These are phyloP conservation scores for Puccinia horiana DNA, from an alignment of 1,284 basidiomycete genomes.

Conservation along the genomic window DNA sequence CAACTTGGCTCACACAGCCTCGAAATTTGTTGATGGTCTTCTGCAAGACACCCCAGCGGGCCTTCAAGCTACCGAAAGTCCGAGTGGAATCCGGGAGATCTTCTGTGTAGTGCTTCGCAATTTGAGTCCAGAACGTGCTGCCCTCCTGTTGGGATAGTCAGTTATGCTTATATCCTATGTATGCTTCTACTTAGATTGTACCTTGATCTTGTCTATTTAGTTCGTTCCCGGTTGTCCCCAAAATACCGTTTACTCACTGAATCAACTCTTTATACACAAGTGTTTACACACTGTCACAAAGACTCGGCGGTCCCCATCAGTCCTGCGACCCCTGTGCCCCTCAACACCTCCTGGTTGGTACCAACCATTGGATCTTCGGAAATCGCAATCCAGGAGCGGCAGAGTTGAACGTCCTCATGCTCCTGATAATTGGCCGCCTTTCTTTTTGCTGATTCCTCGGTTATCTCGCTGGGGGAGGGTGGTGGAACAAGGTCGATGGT, in stretches of 20 bases:
- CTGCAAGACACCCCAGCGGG: background rate
- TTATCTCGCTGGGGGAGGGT: background rate
- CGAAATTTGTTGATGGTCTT: conserved; percentile 2
- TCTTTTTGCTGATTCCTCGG: background rate
- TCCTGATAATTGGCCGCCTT: background rate
- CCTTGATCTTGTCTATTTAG: too few relatives aligned
- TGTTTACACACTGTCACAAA: too few relatives aligned
- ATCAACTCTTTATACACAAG: too few relatives aligned
- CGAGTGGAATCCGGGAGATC: background rate
- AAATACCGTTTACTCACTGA: too few relatives aligned
- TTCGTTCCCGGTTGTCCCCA: too few relatives aligned
- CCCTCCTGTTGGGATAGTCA: too few relatives aligned
- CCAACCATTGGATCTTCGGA: conserved; percentile 1
- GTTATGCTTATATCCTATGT: too few relatives aligned
- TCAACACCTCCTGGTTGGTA: background rate
- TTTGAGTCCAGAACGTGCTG: background rate
- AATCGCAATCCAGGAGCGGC: background rate
- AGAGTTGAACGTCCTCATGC: background rate
- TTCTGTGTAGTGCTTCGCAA: background rate
- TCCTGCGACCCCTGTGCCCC: too few relatives aligned
- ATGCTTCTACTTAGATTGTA: too few relatives aligned
- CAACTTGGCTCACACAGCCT: background rate
- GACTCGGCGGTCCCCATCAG: too few relatives aligned
- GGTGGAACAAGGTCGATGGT: too few relatives aligned
- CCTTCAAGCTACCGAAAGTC: background rate